phyloP scores from a whole-genome alignment of 345 rosid genomes.

The Hibiscus tridactylites region DNA sequence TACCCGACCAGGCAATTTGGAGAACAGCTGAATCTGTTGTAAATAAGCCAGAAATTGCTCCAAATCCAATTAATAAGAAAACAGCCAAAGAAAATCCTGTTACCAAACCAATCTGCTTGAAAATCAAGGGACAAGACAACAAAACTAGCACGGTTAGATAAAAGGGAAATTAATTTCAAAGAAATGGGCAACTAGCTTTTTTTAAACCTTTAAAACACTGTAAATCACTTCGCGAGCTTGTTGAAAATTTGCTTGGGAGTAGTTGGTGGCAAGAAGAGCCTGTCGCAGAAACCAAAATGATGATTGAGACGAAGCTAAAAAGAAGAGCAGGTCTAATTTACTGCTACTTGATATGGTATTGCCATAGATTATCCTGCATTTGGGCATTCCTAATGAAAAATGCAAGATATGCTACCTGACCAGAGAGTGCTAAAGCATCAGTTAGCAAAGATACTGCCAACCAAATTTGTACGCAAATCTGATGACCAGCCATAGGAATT shows the following conservation, averaged over 20 bases:
- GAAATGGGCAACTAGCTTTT: not conserved
- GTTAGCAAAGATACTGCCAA: conserved; percentile 81
- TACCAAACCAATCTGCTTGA: conserved; percentile 63
- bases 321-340: not conserved
- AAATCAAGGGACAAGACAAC: conserved; percentile 7
- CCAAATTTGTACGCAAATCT: conserved; percentile 86
- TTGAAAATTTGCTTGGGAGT: conserved; percentile 62
- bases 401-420: conserved; percentile 48
- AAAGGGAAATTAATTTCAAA: not conserved
- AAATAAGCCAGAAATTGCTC: conserved; percentile 63
- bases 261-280: conserved; percentile 81
- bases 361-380: not conserved
- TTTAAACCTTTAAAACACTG: conserved; percentile 56
- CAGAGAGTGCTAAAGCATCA: conserved; percentile 95
- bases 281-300: conserved; percentile 19
- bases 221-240: conserved; percentile 56
- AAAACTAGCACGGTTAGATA: conserved; percentile 8
- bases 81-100: conserved; percentile 69
- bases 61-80: conserved; percentile 60
- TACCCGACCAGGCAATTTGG: conserved; percentile 65
- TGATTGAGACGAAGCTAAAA: not conserved
- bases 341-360: not conserved
- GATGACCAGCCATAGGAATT: conserved; percentile 88
- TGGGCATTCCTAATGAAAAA: not conserved
- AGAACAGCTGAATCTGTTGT: conserved; percentile 76